Conservation (phyloP, 768 basidiomycete species). For the Termitomyces sp. region DNA sequence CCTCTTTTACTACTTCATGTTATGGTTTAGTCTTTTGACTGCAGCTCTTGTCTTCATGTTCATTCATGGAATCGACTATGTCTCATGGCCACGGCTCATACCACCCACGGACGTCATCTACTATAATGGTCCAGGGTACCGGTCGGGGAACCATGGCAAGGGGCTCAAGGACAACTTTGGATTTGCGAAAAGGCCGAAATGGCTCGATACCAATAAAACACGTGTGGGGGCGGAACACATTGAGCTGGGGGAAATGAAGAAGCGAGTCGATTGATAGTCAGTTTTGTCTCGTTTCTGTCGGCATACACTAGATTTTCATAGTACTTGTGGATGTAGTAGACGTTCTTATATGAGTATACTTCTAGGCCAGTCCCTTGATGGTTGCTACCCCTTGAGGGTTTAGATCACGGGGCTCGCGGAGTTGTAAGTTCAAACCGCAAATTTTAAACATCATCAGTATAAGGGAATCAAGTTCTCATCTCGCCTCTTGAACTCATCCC, state of each 20-base stretch:
- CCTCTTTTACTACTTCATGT: conserved; percentile 75
- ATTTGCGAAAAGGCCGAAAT: conserved; percentile 36
- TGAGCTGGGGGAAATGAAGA: conserved; percentile 75
- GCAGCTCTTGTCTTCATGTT: conserved; percentile 70
- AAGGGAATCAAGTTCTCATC: conserved; percentile 6
- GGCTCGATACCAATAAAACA: conserved; percentile 34
- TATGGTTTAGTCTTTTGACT: conserved; percentile 70
- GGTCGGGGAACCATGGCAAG: conserved; percentile 72
- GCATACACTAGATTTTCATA: not conserved
- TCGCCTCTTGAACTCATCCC: conserved; percentile 15
- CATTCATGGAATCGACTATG: conserved; percentile 89
- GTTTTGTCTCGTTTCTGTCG: not conserved
- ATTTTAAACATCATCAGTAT: conserved; percentile 18
- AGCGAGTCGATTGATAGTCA: conserved; percentile 59
- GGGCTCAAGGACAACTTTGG: conserved; percentile 42
- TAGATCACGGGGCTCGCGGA: conserved; percentile 21
- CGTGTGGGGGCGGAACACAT: conserved; percentile 59
- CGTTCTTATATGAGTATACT: not conserved
- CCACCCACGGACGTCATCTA: conserved; percentile 82
- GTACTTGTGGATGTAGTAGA: not conserved
- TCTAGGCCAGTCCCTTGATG: not conserved
- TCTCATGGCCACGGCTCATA: conserved; percentile 88
- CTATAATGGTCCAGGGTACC: conserved; percentile 87
- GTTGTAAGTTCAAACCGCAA: conserved; percentile 21
- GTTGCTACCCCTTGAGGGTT: not conserved